Conservation (phyloP, 192 early-diverging fungal species). For the Umbelopsis sp. region DNA sequence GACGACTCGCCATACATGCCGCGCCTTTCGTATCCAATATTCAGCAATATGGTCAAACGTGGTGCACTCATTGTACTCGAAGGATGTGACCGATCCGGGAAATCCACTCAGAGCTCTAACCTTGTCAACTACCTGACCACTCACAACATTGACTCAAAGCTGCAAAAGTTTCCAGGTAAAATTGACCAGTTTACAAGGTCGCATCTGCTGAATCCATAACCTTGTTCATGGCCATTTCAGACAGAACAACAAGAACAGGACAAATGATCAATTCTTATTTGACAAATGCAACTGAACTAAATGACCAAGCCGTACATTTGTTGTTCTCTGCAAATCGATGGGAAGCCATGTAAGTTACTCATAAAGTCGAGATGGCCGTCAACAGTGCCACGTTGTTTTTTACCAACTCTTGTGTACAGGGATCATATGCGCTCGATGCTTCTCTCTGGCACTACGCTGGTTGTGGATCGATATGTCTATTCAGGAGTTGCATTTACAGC, state of each 20-base stretch:
- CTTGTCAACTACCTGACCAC: slow-evolving; percentile 62
- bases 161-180: slow-evolving; percentile 88
- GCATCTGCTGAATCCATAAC: not conserved
- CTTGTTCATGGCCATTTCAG: slow-evolving; percentile 29
- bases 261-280: slow-evolving; percentile 88
- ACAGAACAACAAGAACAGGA: slow-evolving; percentile 92
- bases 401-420: slow-evolving; percentile 26
- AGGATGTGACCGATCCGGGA: slow-evolving; percentile 93
- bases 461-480: slow-evolving; percentile 95
- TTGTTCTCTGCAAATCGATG: slow-evolving; percentile 97
- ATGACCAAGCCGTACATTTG: slow-evolving; percentile 86
- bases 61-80: slow-evolving; percentile 92
- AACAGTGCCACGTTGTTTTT: not conserved
- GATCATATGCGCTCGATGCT: slow-evolving; percentile 61
- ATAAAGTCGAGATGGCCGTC: not conserved
- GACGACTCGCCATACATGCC: not conserved
- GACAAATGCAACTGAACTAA: slow-evolving; percentile 63
- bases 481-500: slow-evolving; percentile 93
- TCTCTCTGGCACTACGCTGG: slow-evolving; percentile 66
- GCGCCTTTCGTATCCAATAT: not conserved
- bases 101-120: slow-evolving; percentile 82
- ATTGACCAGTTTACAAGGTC: not conserved
- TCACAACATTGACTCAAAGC: slow-evolving; percentile 46
- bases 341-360: slow-evolving; percentile 73
- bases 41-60: slow-evolving; percentile 37